Conservation (phyloP, 306 rosid species). For the Vigna nakashimae region DNA sequence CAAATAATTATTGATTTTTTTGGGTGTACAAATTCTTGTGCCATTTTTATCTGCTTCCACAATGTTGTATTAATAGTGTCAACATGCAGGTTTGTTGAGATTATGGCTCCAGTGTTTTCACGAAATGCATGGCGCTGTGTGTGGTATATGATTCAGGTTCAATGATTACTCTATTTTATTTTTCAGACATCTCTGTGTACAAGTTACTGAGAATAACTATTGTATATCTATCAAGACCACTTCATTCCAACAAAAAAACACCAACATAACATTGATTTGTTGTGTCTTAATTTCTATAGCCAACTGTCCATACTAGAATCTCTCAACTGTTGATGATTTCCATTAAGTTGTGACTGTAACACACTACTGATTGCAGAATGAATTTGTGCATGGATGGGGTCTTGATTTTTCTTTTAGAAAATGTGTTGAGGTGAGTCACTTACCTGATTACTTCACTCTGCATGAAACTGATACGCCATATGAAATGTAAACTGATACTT, state of each 20-base stretch:
- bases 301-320: not conserved
- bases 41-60: slow-evolving; percentile 24
- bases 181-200: not conserved
- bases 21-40: not conserved
- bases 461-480: not conserved
- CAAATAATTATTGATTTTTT: not conserved
- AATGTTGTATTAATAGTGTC: slow-evolving; percentile 25
- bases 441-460: slow-evolving; percentile 14
- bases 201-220: not conserved
- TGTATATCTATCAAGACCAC: not conserved
- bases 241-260: not conserved
- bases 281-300: not conserved
- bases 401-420: slow-evolving; percentile 94
- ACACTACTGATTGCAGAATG: slow-evolving; percentile 67
- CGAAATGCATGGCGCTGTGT: slow-evolving; percentile 98
- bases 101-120: slow-evolving; percentile 98
- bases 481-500: slow-evolving; percentile 25
- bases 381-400: slow-evolving; percentile 98
- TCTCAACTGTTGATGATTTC: not conserved
- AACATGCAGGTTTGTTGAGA: slow-evolving; percentile 83
- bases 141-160: slow-evolving; percentile 98
- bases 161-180: not conserved
- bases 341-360: slow-evolving; percentile 17
- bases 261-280: not conserved
- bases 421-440: slow-evolving; percentile 83